phyloP scores from a whole-genome alignment of 2,329 filamentous ascomycete species.

The Alternaria brassicae region DNA sequence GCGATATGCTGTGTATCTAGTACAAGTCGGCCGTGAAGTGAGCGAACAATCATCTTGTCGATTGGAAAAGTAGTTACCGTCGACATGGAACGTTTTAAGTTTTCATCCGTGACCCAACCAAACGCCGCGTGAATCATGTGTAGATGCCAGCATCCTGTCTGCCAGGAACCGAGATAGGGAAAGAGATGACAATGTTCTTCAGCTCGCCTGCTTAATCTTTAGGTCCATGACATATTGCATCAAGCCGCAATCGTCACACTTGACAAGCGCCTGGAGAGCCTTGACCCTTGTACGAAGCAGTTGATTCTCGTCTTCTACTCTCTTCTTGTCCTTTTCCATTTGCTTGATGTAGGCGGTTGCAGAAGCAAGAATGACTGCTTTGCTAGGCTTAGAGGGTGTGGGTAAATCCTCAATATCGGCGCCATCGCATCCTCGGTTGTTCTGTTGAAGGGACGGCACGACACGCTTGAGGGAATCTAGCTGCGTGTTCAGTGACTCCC shows the following conservation, averaged over 20 bases:
- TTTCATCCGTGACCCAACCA: slow-evolving; percentile 12
- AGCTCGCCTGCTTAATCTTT: slow-evolving; percentile 43
- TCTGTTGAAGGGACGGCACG: slow-evolving; percentile 52
- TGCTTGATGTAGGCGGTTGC: slow-evolving; percentile 57
- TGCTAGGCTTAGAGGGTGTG: slow-evolving; percentile 52
- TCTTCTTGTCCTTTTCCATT: slow-evolving; percentile 53
- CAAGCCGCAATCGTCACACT: slow-evolving; percentile 56
- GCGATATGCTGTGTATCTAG: neutral
- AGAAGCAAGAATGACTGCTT: slow-evolving; percentile 56
- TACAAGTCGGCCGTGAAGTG: neutral
- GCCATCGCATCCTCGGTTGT: slow-evolving; percentile 43
- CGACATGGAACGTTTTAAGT: neutral
- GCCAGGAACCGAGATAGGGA: neutral
- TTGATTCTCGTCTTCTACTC: slow-evolving; percentile 50
- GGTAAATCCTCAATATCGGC: slow-evolving; percentile 55
- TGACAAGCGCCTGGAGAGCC: slow-evolving; percentile 54
- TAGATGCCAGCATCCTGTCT: slow-evolving; percentile 22
- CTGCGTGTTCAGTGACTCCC: slow-evolving; percentile 56
- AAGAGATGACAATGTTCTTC: neutral
- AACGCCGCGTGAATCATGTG: slow-evolving; percentile 30
- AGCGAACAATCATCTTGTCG: neutral
- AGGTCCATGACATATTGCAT: slow-evolving; percentile 55
- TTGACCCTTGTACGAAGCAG: slow-evolving; percentile 50
- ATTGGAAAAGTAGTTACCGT: neutral
- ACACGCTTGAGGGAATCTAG: slow-evolving; percentile 53